Evolutionary conservation across 1,284 basidiomycete species (phyloP).

Genomic region (Baeospora myosura): DNA sequence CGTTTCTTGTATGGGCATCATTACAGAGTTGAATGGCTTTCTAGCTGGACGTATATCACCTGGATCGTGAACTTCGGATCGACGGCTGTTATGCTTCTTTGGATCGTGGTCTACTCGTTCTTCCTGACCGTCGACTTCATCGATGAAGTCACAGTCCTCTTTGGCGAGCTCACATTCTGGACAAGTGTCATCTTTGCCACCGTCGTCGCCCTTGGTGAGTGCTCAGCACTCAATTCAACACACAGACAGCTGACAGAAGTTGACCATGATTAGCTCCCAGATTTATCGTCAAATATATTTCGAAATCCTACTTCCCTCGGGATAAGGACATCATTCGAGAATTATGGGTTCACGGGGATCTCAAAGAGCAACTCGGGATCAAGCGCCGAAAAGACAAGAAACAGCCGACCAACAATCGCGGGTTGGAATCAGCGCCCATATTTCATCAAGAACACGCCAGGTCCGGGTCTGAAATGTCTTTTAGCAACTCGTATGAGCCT

Average conservation of each 20-base stretch:
- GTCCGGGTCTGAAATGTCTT: conserved; percentile 53
- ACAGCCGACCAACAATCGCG: conserved; percentile 16
- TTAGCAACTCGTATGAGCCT: conserved; percentile 39
- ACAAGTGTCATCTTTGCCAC: conserved; percentile 64
- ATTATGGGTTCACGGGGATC: conserved; percentile 79
- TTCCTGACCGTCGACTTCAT: conserved; percentile 66
- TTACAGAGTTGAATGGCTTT: conserved; percentile 9
- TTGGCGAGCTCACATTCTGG: conserved; percentile 80
- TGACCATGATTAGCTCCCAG: conserved; percentile 46
- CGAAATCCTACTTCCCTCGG: conserved; percentile 59
- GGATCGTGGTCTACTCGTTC: conserved; percentile 83
- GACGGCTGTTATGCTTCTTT: conserved; percentile 70
- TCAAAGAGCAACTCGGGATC: conserved; percentile 79
- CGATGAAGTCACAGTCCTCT: conserved; percentile 69
- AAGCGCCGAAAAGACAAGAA: conserved; percentile 46
- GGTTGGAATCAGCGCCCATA: conserved; percentile 61
- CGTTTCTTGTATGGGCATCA: conserved; percentile 5
- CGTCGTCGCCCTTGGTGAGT: conserved; percentile 63
- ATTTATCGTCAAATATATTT: conserved; percentile 65
- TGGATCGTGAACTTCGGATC: conserved; percentile 78
- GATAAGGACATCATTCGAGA: conserved; percentile 87
- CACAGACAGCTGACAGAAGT: too few species aligned
- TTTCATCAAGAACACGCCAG: conserved; percentile 52
- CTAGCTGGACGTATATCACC: conserved; percentile 83
- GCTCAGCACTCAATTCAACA: conserved; percentile 18